Base-by-base conservation (phyloP, 2,329 filamentous ascomycete species). In the Arthrinium puccinioides region DNA sequence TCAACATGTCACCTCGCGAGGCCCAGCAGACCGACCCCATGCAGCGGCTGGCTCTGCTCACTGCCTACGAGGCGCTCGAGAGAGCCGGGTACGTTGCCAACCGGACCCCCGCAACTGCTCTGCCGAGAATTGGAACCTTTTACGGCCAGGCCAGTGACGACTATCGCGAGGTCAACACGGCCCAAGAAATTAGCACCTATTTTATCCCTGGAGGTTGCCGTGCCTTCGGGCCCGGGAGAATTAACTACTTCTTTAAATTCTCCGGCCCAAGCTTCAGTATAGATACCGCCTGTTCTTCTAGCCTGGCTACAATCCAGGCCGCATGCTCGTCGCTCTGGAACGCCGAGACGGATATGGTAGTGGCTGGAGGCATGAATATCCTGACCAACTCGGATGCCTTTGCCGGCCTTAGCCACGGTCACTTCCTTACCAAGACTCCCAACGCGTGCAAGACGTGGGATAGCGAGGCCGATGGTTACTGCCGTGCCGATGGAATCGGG, bases 241-340 rank as follows among this genome's bases (percentile, higher is more conserved):
- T 87, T 54, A 77, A 86, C 60, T 87, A 87, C 59, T 82, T 81
- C 57, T 86, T 87, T 60, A 82, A 84, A 50, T 87, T 86, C 59
- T 76, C 72, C 32, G 84, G 84, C 0, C 83, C 83, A 0, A 84
- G 78, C 18, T 79, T 78, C 52, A 83, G 74, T 37, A 69, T 87
- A 32, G 84, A 88, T 48, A 87, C 83, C 13, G 84, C 83, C 5
- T 88, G 84, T 53, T 87, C 83, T 0, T 87, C 82, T 1, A 82
- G 79, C 44, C 68, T 84, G 8, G 80, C 82, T 5, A 82, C 82
- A 1, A 78, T 88, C 32, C 78, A 86, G 46, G 63, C 85, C 3
- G 75, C 77, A 8, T 30, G 27, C 15, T 30, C 27, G 27, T 8
- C 78, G 0, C 67, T 86, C 0, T 78, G 75, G 69, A 67, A 67